Evolutionary conservation across 768 basidiomycete species (phyloP).

Genomic region (Tulasnella calospora): DNA sequence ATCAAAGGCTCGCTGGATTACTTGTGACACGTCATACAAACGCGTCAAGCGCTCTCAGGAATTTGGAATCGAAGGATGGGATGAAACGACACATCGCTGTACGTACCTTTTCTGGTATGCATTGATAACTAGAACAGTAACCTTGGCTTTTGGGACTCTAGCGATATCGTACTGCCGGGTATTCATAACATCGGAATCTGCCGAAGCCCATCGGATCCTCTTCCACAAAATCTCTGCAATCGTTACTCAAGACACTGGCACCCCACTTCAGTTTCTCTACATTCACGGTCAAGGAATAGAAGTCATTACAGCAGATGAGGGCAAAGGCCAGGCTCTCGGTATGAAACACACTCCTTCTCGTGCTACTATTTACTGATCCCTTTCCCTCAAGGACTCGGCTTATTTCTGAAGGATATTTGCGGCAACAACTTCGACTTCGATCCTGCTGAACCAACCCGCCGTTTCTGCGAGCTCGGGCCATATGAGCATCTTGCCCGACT

Average conservation of each 20-base stretch:
- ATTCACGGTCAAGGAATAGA: slow-evolving; percentile 25
- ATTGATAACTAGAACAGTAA: too few species aligned
- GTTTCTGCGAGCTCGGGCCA: neutral
- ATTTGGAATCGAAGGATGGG: neutral
- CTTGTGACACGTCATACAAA: slow-evolving; percentile 1
- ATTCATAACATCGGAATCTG: neutral
- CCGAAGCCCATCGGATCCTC: slow-evolving; percentile 16
- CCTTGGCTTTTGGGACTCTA: too few species aligned
- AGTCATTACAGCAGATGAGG: slow-evolving; percentile 24
- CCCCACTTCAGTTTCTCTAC: slow-evolving; percentile 9
- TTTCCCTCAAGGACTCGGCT: neutral
- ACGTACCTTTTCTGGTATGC: neutral
- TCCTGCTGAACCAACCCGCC: neutral
- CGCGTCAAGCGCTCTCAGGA: neutral
- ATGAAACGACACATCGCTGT: neutral
- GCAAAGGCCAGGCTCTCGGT: slow-evolving; percentile 26
- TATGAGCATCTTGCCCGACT: slow-evolving; percentile 6
- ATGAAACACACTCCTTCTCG: neutral
- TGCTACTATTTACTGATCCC: slow-evolving; percentile 10
- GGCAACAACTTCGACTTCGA: neutral
- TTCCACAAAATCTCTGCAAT: slow-evolving; percentile 17
- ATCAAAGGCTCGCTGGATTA: neutral
- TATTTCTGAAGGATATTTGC: neutral
- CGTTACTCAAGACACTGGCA: slow-evolving; percentile 25
- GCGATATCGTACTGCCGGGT: slow-evolving; percentile 9